Base-by-base conservation (phyloP, 116 monocot genomes). In the Dioscorea cayenensis region DNA sequence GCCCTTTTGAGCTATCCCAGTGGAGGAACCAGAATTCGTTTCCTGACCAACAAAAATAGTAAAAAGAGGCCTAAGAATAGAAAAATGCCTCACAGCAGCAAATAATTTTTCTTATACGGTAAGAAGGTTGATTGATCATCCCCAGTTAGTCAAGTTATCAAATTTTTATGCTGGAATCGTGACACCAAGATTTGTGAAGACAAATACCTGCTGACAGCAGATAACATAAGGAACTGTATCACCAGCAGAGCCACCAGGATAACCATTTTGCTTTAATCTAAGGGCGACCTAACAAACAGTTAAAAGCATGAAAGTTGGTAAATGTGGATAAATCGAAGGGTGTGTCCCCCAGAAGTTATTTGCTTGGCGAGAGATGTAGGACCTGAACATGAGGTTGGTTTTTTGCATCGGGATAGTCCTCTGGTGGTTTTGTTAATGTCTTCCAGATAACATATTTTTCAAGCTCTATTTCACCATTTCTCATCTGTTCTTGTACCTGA, bases 331-430 rank as follows among this genome's bases (percentile, higher is more conserved):
- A 8, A 52, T 14, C 48, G 11, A n/a, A 49, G 36, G 21, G 14
- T 25, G 43, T 7, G 43, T 55, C 17, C 55, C n/a, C 17, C 5
- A 11, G 2, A 5, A 16, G 16, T 16, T 55, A 55, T 55, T 43
- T 12, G 12, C 43, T 5, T 10, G 12, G n/a, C 27, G 21, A 16
- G n/a, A 78, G 66, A 70, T 36, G 6, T 60, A 61, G 48, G 43
- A 89, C 97, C 89, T 90, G 93, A 60, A 97, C 97, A 76, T 97
- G 97, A 75, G 97, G 90, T 70, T 97, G 97, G 71, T 85, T 97
- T 82, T 78, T 97, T 10, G 83, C 90, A 85, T 97, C 97, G 49
- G 90, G 94, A 80, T 97, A 97, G 20, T 92, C 94, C 71, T 93
- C 84, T 60, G 97, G 97, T 43, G 88, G 67, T 80, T 93, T 97